phyloP scores from a whole-genome alignment of 1,284 basidiomycete species.

The Gymnopus androsaceus region DNA sequence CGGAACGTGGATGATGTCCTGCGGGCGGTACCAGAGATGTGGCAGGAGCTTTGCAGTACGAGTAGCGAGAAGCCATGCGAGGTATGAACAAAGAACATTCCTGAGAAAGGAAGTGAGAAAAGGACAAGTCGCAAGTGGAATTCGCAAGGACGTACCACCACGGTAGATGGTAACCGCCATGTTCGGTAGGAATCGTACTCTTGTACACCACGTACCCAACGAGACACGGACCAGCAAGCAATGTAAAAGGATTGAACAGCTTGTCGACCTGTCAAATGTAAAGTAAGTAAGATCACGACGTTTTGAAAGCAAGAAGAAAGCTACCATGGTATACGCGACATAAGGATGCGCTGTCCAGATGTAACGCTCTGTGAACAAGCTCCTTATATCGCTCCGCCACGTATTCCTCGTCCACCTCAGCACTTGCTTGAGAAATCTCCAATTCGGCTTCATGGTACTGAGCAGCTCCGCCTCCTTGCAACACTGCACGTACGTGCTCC shows the following conservation, averaged over 20 bases:
- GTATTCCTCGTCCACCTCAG: constrained; percentile 92
- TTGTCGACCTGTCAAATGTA: constrained; percentile 69
- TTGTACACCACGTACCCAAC: constrained; percentile 79
- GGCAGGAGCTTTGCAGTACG: constrained; percentile 87
- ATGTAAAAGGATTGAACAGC: constrained; percentile 86
- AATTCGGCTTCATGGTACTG: constrained; percentile 94
- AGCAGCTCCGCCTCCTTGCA: constrained; percentile 89
- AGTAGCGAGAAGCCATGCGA: constrained; percentile 82
- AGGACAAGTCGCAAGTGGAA: constrained; percentile 13
- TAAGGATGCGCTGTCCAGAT: constrained; percentile 90
- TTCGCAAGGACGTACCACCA: constrained; percentile 71
- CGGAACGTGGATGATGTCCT: constrained; percentile 86
- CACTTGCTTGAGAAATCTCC: constrained; percentile 92
- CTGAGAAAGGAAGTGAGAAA: constrained; percentile 37
- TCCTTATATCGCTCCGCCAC: constrained; percentile 87
- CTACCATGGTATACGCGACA: constrained; percentile 87
- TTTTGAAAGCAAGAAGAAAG: constrained; percentile 19
- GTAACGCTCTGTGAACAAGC: constrained; percentile 84
- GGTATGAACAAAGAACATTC: constrained; percentile 76
- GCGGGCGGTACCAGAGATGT: constrained; percentile 83
- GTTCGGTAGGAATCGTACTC: constrained; percentile 65
- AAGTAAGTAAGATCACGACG: not conserved
- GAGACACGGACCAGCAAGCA: constrained; percentile 80
- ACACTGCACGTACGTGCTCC: constrained; percentile 91
- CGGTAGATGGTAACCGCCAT: constrained; percentile 86